These are phyloP conservation scores for Pisolithus thermaeus DNA, from an alignment of 1,284 basidiomycete genomes.

Conservation along the genomic window DNA sequence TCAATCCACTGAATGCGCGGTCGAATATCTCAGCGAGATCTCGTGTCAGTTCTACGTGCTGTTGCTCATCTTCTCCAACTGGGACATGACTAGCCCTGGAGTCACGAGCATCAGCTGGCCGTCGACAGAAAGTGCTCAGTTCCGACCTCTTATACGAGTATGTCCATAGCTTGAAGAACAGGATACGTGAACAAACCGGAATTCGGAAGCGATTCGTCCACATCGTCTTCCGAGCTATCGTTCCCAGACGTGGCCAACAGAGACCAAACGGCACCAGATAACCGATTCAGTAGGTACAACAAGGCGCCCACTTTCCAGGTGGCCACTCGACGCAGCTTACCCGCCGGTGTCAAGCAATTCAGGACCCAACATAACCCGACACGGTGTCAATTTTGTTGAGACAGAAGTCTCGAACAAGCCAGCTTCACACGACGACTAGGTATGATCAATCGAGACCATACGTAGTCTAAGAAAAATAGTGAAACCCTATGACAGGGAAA, in stretches of 20 bases:
- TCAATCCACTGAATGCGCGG: constrained; percentile 42
- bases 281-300: background rate
- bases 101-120: background rate
- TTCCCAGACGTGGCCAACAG: constrained; percentile 73
- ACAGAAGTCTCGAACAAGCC: too few relatives aligned
- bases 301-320: constrained; percentile 80
- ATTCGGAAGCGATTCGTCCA: constrained; percentile 79
- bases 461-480: too few relatives aligned
- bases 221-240: constrained; percentile 65
- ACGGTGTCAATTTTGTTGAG: constrained; percentile 79
- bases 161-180: constrained; percentile 90
- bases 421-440: too few relatives aligned
- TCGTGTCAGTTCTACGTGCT: constrained; percentile 86
- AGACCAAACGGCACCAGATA: constrained; percentile 39
- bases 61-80: constrained; percentile 91
- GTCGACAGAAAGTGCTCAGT: background rate
- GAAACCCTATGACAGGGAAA: too few relatives aligned
- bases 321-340: constrained; percentile 90
- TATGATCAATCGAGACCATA: too few relatives aligned
- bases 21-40: constrained; percentile 87
- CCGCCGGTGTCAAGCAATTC: too few relatives aligned
- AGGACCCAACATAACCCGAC: constrained; percentile 88
- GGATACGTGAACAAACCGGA: constrained; percentile 90
- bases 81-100: constrained; percentile 86
- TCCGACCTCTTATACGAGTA: constrained; percentile 77